phyloP scores from a whole-genome alignment of 257 asterid species.

The Solanum pennellii region DNA sequence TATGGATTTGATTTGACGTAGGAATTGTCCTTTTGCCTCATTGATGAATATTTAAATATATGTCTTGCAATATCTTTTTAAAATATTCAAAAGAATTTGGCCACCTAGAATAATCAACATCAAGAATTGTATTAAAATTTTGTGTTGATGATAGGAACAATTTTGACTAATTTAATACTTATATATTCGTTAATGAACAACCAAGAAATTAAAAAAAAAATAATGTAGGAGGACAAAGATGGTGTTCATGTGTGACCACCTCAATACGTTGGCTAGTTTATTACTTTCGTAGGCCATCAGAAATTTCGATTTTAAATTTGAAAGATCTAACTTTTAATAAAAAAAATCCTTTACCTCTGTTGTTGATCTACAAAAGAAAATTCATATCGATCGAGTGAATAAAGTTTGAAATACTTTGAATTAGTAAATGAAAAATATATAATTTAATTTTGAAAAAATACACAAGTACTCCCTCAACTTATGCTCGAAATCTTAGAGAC shows the following conservation, averaged over 20 bases:
- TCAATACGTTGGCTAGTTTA: not conserved
- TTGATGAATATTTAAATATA: not conserved
- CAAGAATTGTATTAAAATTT: not conserved
- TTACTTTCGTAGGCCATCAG: not conserved
- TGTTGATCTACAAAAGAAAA: not conserved
- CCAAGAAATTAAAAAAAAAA: not conserved
- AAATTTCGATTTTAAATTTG: not conserved
- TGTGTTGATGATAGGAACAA: not conserved
- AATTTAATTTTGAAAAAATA: no score
- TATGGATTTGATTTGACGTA: not conserved
- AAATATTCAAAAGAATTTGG: not conserved
- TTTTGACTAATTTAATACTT: not conserved
- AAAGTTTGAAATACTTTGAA: no score
- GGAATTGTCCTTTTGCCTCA: not conserved
- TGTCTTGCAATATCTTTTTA: not conserved
- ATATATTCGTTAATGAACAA: not conserved
- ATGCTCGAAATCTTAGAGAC: no score
- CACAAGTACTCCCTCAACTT: accelerated
- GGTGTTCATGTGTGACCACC: not conserved
- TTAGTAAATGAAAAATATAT: no score
- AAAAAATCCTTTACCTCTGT: not conserved
- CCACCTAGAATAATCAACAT: not conserved
- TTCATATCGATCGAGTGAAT: not conserved
- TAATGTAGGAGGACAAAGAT: not conserved
- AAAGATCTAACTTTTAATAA: not conserved